Evolutionary conservation across 768 basidiomycete genomes (phyloP), one percentile per base, ranked within the genome.

Genomic region (Mycena sanguinolenta): DNA sequence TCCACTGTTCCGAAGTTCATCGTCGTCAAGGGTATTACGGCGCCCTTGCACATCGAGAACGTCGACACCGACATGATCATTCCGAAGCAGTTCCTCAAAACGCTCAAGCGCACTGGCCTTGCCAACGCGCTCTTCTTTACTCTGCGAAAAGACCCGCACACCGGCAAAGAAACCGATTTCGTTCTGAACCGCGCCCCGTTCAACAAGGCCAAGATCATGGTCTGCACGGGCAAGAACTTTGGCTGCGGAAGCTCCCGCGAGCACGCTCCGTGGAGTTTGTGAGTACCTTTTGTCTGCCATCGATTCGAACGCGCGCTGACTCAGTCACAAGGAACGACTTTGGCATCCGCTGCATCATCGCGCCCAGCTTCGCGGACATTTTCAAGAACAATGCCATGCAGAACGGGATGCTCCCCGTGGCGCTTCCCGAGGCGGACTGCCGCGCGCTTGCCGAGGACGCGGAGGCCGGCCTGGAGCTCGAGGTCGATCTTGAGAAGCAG

Each of bases 11-110:
- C 84, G 73, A 92, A 91, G 73, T 95, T 95, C 79, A 88, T 83
- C 60, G 76, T 91, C 58, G 80, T 95, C 61, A 90, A 90, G 77
- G 94, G 94, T 49, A 87, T 94, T 63, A 87, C 92, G 50, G 93
- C 92, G 13, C 93, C 94, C n/a, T 75, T 95, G 80, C 86, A 92
- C 78, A 92, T 92, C 53, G 89, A 92, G 70, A 95, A 95, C 74
- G 91, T 96, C 71, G 95, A 97, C 81, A 97, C 95, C 54, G 95
- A 97, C 76, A 93, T 92, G 89, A 95, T 97, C 79, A 96, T 97
- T 77, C 95, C 95, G 3, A 96, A 96, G 76, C 95, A 96, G 76
- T 97, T 96, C 84, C 82, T 97, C 80, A 97, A 96, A 82, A 97
- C 95, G 0, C 82, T 97, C 75, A 95, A 96, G 80, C 88, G 95